Evolutionary conservation across 768 basidiomycete species (phyloP), one percentile per base, ranked within the genome.

Genomic region (Rubroboletus satanas): DNA sequence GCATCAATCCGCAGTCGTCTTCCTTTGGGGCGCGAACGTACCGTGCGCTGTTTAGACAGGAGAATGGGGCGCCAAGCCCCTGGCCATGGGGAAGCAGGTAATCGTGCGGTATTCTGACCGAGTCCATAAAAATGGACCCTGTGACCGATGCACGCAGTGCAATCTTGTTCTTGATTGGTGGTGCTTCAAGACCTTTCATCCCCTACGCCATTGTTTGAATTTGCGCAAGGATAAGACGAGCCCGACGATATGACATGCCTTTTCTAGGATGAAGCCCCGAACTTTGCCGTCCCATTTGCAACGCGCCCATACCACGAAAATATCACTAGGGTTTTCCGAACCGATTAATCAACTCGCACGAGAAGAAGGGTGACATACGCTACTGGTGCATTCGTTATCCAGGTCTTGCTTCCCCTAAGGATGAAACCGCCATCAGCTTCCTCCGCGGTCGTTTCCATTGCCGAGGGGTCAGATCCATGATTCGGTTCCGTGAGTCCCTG

Each of bases 401-500:
- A 98, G 0, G 93, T 98, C 77, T 98, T 98, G 71, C 89, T 89
- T 49, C 96, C 96, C 59, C 84, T 89, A 49, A 98, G 66, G 26
- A 90, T 72, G 71, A 86, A 98, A 5, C 93, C 93, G 12, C 93
- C 92, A 51, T 88, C 87, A 0, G 79, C 77, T 69, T 97, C 92
- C 57, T 83, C 83, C 11, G 93, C 96, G 28, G 81, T 86, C 1
- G 96, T 97, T 65, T 95, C 91, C 96, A 98, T 98, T n/a, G 87
- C 85, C n/a, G 86, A 87, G 15, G 95, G 95, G 64, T 98, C 96
- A 2, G 95, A 98, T 23, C 96, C 96, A 66, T 97, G 93, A 62
- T 98, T 93, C 0, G 96, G 92, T 73, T 98, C 96, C 0, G 96
- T 98, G 41, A 98, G 75, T 29, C 95, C 94, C 94, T 96, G 55